phyloP scores from a whole-genome alignment of 805 yeast genomes.

The Candida bentonensis region DNA sequence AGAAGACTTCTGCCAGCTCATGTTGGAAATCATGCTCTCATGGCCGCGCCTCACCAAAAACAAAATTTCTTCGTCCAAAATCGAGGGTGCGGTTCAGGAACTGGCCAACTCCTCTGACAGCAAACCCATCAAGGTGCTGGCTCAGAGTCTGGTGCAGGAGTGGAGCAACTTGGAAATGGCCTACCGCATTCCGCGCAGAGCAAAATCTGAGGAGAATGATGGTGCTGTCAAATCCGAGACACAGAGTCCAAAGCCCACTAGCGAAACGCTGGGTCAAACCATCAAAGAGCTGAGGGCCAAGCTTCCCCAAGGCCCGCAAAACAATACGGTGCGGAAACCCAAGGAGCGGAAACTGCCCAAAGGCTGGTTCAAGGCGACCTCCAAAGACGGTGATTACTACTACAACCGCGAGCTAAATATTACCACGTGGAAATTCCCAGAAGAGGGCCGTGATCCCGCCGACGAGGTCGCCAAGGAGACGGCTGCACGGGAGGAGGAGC shows the following conservation, averaged over 20 bases:
- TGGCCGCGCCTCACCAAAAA: slow-evolving; percentile 69
- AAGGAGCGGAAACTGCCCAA: slow-evolving; percentile 28
- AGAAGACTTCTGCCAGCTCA: slow-evolving; percentile 29
- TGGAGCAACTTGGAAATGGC: slow-evolving; percentile 73
- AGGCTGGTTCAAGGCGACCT: slow-evolving; percentile 53
- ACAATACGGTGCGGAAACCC: not conserved
- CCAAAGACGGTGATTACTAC: slow-evolving; percentile 36
- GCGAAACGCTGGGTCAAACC: not conserved
- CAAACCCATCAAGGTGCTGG: slow-evolving; percentile 22
- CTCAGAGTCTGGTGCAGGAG: slow-evolving; percentile 35
- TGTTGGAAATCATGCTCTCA: slow-evolving; percentile 42
- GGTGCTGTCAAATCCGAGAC: too few relatives aligned
- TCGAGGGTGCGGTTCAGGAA: slow-evolving; percentile 47
- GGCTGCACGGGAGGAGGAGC: slow-evolving; percentile 16
- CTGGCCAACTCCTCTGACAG: slow-evolving; percentile 21
- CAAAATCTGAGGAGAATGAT: slow-evolving; percentile 1
- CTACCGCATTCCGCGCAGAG: slow-evolving; percentile 61
- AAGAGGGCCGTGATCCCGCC: slow-evolving; percentile 14
- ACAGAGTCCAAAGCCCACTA: slow-evolving; percentile 1
- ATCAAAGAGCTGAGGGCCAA: not conserved
- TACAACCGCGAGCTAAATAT: slow-evolving; percentile 34
- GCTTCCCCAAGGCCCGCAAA: not conserved
- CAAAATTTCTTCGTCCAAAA: slow-evolving; percentile 58
- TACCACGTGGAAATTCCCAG: slow-evolving; percentile 52
- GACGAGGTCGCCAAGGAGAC: slow-evolving; percentile 17